Conservation (phyloP, 2,329 filamentous ascomycete species). For the Dryadomyces quercivorus region DNA sequence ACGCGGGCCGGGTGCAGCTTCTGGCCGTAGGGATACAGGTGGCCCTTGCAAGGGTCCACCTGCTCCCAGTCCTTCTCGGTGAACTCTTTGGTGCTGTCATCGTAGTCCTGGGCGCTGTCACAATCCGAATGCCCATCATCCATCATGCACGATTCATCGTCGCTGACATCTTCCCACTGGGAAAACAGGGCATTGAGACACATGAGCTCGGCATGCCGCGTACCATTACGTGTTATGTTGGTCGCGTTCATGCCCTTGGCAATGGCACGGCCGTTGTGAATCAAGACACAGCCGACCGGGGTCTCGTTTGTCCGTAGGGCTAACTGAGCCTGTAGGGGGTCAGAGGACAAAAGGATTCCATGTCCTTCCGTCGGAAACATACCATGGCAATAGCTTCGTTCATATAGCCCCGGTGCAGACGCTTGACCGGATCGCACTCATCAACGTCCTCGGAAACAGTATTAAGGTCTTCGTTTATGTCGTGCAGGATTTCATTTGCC, state of each 20-base stretch:
- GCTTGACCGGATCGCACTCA: constrained; percentile 19
- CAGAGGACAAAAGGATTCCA: not conserved
- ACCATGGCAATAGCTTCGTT: constrained; percentile 80
- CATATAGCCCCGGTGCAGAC: constrained; percentile 54
- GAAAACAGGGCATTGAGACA: constrained; percentile 53
- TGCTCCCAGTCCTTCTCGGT: constrained; percentile 34
- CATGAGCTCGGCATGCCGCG: constrained; percentile 90
- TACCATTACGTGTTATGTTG: constrained; percentile 81
- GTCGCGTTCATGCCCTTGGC: constrained; percentile 94
- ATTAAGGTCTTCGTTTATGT: constrained; percentile 17
- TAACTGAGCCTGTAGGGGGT: constrained; percentile 55
- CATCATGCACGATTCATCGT: constrained; percentile 7
- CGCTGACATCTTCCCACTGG: constrained; percentile 22
- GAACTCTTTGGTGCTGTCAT: constrained; percentile 14
- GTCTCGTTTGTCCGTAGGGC: constrained; percentile 83
- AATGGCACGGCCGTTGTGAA: constrained; percentile 67
- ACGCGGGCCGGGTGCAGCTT: constrained; percentile 41
- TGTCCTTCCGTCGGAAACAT: constrained; percentile 17
- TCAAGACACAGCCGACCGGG: constrained; percentile 90
- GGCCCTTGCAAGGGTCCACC: constrained; percentile 40
- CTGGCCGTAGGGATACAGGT: constrained; percentile 50
- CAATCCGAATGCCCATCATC: constrained; percentile 28
- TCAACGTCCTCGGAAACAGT: constrained; percentile 10
- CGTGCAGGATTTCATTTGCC: constrained; percentile 13
- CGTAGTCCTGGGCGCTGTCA: constrained; percentile 18